phyloP scores from a whole-genome alignment of 2,329 filamentous ascomycete species.

The Metarhizium robertsii region DNA sequence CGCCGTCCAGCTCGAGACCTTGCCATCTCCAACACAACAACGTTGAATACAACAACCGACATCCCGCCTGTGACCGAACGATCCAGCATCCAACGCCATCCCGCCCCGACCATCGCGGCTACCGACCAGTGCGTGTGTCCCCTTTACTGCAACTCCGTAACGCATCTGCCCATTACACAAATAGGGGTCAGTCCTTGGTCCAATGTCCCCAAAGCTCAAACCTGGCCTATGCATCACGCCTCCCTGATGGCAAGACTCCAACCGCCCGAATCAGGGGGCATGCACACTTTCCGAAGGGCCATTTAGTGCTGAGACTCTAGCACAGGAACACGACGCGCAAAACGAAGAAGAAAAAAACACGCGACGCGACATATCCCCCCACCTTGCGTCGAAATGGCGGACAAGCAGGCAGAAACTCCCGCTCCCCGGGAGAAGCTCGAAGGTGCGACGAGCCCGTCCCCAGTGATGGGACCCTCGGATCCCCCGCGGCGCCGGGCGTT shows the following conservation, averaged over 20 bases:
- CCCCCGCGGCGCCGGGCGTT: no score
- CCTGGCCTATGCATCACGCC: not conserved
- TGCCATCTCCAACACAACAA: no score
- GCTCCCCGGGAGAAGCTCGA: constrained; percentile 67
- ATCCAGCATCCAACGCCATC: not conserved
- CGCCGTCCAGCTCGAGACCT: no score
- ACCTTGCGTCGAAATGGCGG: constrained; percentile 23
- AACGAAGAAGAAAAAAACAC: not conserved
- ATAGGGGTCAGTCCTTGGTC: not conserved
- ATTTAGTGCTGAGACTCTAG: not conserved
- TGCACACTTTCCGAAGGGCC: not conserved
- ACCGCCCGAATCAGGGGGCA: no score
- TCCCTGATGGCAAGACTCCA: not conserved
- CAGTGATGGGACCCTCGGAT: not conserved
- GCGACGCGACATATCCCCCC: not conserved
- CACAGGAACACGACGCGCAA: not conserved
- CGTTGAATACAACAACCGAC: no score
- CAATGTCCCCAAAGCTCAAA: not conserved
- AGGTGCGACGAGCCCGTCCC: constrained; percentile 34
- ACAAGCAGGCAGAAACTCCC: constrained; percentile 31
- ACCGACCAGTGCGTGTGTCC: no score
- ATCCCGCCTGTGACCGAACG: no score
- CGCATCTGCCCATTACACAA: not conserved
- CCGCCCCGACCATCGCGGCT: not conserved
- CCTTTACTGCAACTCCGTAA: no score